Evolutionary conservation across 768 basidiomycete species (phyloP), one percentile per base, ranked within the genome.

Genomic region (Lactifluus subvellereus): DNA sequence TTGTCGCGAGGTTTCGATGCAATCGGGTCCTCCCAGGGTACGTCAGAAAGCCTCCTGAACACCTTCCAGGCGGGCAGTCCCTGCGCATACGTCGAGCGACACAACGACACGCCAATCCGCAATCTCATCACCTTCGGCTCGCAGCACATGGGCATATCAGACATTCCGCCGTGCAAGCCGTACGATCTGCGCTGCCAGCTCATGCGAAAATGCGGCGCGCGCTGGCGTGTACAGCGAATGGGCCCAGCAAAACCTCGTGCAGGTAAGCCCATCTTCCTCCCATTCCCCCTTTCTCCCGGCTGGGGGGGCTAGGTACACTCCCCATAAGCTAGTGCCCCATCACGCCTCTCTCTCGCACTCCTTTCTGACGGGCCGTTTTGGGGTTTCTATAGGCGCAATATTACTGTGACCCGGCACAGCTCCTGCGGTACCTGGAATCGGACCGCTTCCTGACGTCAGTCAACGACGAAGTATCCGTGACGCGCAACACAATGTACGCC

Each of bases 91-190:
- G 82, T 89, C 20, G 88, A 94, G 68, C 77, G 83, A 38, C 38
- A 38, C 11, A 6, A 6, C 71, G 70, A 73, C 3, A 91, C 90
- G 0, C 85, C 85, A 0, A 76, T 93, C 4, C 77, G 86, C 72
- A 94, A 93, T 72, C 82, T 94, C 66, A 83, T 94, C 52, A 92
- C 91, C 0, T 93, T 94, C 70, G 92, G 92, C 49, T 85, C 89
- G 20, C 91, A 91, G 63, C 90, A 93, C 69, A 90, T 91, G 86
- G 91, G 91, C 32, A 78, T 93, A 43, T 85, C 88, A 6, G 89
- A 91, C 70, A 76, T 93, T 18, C 87, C 91, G 0, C 37, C 69
- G 1, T 94, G 92, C 70, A 71, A 76, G 33, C 74, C 83, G 3
- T 81, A 76, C 69, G 91, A 94, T 69, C 67, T 91, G 9, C 62